Base-by-base conservation (phyloP, 768 basidiomycete genomes). In the Coprinellus micaceus region DNA sequence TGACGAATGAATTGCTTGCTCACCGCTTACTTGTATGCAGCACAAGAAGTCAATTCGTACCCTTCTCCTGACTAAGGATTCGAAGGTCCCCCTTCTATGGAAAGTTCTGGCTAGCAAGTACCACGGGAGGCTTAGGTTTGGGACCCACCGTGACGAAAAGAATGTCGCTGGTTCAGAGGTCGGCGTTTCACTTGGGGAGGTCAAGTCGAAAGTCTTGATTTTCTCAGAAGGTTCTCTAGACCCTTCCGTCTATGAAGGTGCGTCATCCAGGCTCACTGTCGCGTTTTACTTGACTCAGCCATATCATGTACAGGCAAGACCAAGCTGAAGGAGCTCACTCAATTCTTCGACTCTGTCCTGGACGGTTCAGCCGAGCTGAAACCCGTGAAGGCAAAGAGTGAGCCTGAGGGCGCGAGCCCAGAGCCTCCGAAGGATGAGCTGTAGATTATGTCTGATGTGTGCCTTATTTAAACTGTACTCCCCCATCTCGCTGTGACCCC, bases 41-140 rank as follows among this genome's bases (percentile, higher is more conserved):
- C 65, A 68, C 41, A 57, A 63, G 43, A 74, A 75, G 46, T 69
- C 77, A 59, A 75, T 78, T 26, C 84, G 85, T 17, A 83, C 84
- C 3, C 74, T 94, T 7, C 79, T 91, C 13, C 69, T 89, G 54
- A 89, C 87, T 64, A 85, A 91, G 67, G 86, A 86, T 57, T 87
- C 85, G 62, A 84, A 82, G 63, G 82, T 83, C 44, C 92, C 91
- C 1, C 70, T 93, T 11, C 74, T 93, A 39, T 94, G 91, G 91
- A 82, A 86, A 61, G 84, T 88, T 21, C 79, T 94, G 25, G 82
- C 80, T 22, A 89, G 90, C 66, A 88, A 84, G 60, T 92, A 85
- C 71, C 66, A 76, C 55, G 82, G 82, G 43, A 59, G 82, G 59
- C 74, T 93, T 10, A 76, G 74, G 25, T 83, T 92, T 60, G 86